Percentiles rank a stretch among this genome's conserved stretches.
These are phyloP conservation scores for Holtermanniella nyarrowii DNA, from an alignment of 768 basidiomycete genomes.

Conservation along the genomic window DNA sequence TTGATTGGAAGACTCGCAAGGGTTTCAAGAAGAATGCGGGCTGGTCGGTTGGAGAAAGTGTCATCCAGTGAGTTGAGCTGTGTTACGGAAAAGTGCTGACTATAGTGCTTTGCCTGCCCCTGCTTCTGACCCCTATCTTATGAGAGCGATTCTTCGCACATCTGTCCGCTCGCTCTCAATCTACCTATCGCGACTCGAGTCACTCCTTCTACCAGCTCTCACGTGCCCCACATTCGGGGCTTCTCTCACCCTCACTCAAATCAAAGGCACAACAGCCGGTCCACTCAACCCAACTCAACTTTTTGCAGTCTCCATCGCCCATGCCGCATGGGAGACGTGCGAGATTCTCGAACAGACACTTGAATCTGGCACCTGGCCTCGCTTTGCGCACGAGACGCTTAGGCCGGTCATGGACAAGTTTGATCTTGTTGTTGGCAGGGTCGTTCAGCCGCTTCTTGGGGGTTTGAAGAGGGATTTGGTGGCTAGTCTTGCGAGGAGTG, in stretches of 20 bases:
- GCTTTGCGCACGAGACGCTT: slow-evolving; percentile 35
- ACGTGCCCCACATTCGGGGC: slow-evolving; percentile 67
- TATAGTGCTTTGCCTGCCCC: slow-evolving; percentile 32
- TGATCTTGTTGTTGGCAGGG: slow-evolving; percentile 37
- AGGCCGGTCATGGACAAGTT: slow-evolving; percentile 41
- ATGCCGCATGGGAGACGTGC: slow-evolving; percentile 41
- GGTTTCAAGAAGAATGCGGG: slow-evolving; percentile 33
- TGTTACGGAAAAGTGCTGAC: no score
- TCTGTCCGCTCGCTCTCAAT: slow-evolving; percentile 36
- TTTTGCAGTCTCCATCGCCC: slow-evolving; percentile 36
- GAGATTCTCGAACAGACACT: slow-evolving; percentile 38
- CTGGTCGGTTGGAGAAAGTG: slow-evolving; percentile 36
- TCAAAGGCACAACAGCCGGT: neutral
- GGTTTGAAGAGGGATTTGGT: slow-evolving; percentile 33
- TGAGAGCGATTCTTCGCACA: slow-evolving; percentile 38
- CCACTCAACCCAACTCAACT: slow-evolving; percentile 35
- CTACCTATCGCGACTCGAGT: slow-evolving; percentile 52
- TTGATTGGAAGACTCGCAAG: slow-evolving; percentile 34
- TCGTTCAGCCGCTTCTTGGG: slow-evolving; percentile 33
- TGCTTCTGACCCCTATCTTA: slow-evolving; percentile 35
- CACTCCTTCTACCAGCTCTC: slow-evolving; percentile 63
- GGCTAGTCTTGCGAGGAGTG: slow-evolving; percentile 16
- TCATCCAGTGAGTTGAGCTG: slow-evolving; percentile 29
- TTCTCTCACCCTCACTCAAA: slow-evolving; percentile 63
- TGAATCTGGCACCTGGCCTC: slow-evolving; percentile 34